These are phyloP conservation scores for Euphorbia lathyris DNA, from an alignment of 345 rosid species.

Conservation along the genomic window DNA sequence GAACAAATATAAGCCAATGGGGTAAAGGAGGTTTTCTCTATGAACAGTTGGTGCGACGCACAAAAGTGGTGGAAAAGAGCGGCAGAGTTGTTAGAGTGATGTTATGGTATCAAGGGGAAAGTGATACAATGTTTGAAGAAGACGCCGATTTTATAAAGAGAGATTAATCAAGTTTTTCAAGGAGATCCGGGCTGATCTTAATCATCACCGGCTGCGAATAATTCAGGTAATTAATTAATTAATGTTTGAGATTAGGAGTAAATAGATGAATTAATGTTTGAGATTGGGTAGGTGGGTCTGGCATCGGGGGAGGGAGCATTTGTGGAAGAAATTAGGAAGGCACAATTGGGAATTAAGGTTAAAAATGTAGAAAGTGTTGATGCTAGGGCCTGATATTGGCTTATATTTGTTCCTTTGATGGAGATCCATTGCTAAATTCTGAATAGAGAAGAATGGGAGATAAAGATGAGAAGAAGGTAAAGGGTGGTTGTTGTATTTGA, in stretches of 20 bases:
- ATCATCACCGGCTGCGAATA: conserved; percentile 13
- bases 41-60: conserved; percentile 22
- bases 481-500: too few relatives aligned
- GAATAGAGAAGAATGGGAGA: too few relatives aligned
- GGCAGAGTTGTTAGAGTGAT: conserved; percentile 21
- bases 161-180: conserved; percentile 20
- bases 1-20: conserved; percentile 28
- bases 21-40: conserved; percentile 27
- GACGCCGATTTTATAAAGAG: conserved; percentile 21
- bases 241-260: too few relatives aligned
- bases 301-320: conserved; percentile 26
- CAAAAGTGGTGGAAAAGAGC: conserved; percentile 2
- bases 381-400: conserved; percentile 32
- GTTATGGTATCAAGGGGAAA: conserved; percentile 36
- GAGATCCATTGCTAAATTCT: too few relatives aligned
- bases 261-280: too few relatives aligned
- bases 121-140: conserved; percentile 14
- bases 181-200: conserved; percentile 21
- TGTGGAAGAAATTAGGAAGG: conserved; percentile 19
- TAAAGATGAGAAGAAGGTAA: too few relatives aligned
- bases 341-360: conserved; percentile 13
- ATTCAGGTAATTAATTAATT: conserved; percentile 18
- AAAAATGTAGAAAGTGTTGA: conserved; percentile 21
- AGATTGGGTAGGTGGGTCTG: conserved; percentile 25
- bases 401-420: too few relatives aligned